Evolutionary conservation across 2,329 filamentous ascomycete genomes (phyloP).

Genomic region (Fusarium subtropicale): DNA sequence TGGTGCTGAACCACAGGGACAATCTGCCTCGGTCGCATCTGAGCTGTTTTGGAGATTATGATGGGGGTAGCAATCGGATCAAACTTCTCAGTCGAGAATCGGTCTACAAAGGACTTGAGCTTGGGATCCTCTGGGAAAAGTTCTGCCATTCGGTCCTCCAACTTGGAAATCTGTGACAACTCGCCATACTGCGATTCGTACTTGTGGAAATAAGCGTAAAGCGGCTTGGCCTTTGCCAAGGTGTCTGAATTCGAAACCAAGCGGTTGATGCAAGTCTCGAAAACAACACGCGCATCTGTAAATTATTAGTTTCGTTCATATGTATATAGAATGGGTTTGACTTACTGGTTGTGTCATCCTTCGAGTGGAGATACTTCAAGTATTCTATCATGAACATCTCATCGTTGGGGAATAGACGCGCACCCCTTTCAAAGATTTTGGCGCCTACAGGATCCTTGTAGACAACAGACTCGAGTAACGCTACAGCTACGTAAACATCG

Average conservation of each 20-base stretch:
- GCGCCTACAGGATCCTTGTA: constrained; percentile 94
- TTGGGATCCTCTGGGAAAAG: constrained; percentile 91
- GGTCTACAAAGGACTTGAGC: constrained; percentile 78
- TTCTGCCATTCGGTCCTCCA: constrained; percentile 93
- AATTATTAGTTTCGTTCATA: constrained; percentile 32
- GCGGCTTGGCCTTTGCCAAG: constrained; percentile 79
- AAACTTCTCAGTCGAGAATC: constrained; percentile 78
- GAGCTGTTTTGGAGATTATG: constrained; percentile 82
- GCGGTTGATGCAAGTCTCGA: constrained; percentile 91
- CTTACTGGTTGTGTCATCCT: constrained; percentile 93
- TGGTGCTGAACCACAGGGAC: constrained; percentile 65
- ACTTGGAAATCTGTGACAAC: constrained; percentile 86
- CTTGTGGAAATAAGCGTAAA: constrained; percentile 93
- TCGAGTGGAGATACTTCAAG: constrained; percentile 91
- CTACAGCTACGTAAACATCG: constrained; percentile 94
- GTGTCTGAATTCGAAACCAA: constrained; percentile 82
- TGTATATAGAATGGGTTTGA: constrained; percentile 32
- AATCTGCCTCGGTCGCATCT: constrained; percentile 75
- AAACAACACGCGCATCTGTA: constrained; percentile 90
- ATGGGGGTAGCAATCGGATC: constrained; percentile 85
- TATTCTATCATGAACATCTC: constrained; percentile 95
- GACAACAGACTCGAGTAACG: constrained; percentile 92
- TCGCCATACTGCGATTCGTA: constrained; percentile 97
- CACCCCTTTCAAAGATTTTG: constrained; percentile 95
- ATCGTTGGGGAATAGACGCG: constrained; percentile 93